Conservation (phyloP, 2,329 filamentous ascomycete genomes). For the Fusarium euwallaceae region DNA sequence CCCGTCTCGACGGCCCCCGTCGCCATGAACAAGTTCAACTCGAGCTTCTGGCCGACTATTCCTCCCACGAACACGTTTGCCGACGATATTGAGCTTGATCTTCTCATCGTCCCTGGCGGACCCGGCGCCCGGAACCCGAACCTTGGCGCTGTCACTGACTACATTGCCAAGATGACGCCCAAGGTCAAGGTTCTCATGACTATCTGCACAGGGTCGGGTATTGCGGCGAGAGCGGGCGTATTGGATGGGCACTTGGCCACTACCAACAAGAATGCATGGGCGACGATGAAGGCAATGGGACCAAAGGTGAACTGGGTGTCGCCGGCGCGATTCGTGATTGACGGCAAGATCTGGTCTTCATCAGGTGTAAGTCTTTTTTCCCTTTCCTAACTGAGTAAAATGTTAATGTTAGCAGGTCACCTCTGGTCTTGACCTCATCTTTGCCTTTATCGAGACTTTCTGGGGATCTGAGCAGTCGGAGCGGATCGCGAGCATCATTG, state of each 20-base stretch:
- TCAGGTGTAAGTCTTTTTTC: slow-evolving; percentile 62
- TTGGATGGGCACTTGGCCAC: slow-evolving; percentile 73
- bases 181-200: slow-evolving; percentile 69
- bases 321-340: slow-evolving; percentile 73
- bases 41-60: slow-evolving; percentile 53
- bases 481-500: slow-evolving; percentile 61
- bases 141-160: slow-evolving; percentile 55
- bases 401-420: slow-evolving; percentile 46
- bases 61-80: slow-evolving; percentile 66
- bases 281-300: slow-evolving; percentile 60
- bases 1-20: slow-evolving; percentile 55
- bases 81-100: slow-evolving; percentile 63
- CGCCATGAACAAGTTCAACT: slow-evolving; percentile 50
- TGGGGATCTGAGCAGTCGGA: slow-evolving; percentile 64
- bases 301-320: slow-evolving; percentile 70
- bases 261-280: slow-evolving; percentile 74
- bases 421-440: slow-evolving; percentile 53
- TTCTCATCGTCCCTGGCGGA: slow-evolving; percentile 77
- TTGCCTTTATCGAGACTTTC: slow-evolving; percentile 55
- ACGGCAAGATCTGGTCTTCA: slow-evolving; percentile 76
- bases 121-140: slow-evolving; percentile 58
- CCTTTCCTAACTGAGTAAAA: background rate
- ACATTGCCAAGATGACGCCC: slow-evolving; percentile 56
- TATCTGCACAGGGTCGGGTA: slow-evolving; percentile 74
- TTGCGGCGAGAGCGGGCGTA: slow-evolving; percentile 70